Base-by-base conservation (phyloP, 2,329 filamentous ascomycete species). In the Penicillium sp. region DNA sequence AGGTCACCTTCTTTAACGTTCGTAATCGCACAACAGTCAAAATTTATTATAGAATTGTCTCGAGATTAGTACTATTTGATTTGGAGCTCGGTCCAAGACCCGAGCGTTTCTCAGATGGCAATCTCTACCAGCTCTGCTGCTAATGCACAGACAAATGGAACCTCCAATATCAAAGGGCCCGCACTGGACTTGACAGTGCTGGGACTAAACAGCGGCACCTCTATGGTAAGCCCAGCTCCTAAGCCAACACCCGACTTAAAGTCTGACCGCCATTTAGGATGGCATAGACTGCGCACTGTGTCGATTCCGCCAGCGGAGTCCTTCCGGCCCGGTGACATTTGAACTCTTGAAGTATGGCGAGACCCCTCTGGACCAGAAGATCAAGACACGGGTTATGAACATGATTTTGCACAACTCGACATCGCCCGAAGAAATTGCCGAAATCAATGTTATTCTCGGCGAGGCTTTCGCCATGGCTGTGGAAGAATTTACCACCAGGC, bases 221-320 rank as follows among this genome's bases (percentile, higher is more conserved):
- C 74, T 0, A 78, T 82, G 78, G 63, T 66, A 38, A 46, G 57
- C 46, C 10, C 25, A 13, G 9, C 15, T 38, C 4, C 27, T 42
- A 29, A 20, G 13, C 7, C 6, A 24, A 9, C n/a, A 24, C 23
- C 7, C 12, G 23, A 24, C 4, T 3, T 25, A 27, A 42, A 3
- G 15, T 29, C 28, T 29, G 28, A 29, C 28, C 24, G 28, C 40
- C 27, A 7, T 41, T 8, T 2, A 35, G 64, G 78, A 80, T 59
- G 75, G 77, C 25, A 80, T 84, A 37, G 78, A 82, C 61, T 82
- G 79, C 55, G 80, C 78, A 1, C 70, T 82, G 6, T 81, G 80
- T 57, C 77, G 69, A 45, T 83, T 82, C 61, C 69, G 68, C 42
- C 81, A 83, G 60, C 72, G 73, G 15, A 71, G 72, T 4, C 79